These are phyloP conservation scores for Theileria annulata DNA, from an alignment of 169 alveolate species.

Conservation along the genomic window DNA sequence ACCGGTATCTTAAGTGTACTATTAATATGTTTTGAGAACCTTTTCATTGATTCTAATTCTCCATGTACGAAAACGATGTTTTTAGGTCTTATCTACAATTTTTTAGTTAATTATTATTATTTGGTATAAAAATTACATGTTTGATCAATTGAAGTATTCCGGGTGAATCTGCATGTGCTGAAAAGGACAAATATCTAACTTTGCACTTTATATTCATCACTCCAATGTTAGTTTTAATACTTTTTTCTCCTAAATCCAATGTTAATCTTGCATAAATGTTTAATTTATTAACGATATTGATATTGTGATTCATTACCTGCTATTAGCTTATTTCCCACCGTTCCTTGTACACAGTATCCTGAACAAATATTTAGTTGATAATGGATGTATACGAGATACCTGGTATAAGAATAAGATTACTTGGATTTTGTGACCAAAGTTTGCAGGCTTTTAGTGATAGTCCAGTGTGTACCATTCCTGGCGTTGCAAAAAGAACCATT, in stretches of 20 bases:
- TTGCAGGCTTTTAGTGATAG: slow-evolving; percentile 92
- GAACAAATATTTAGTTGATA: background rate
- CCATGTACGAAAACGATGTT: slow-evolving; percentile 96
- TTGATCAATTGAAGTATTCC: slow-evolving; percentile 91
- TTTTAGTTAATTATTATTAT: background rate
- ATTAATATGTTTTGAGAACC: slow-evolving; percentile 74
- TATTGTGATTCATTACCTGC: slow-evolving; percentile 20
- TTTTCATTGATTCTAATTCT: slow-evolving; percentile 95
- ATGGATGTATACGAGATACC: slow-evolving; percentile 69
- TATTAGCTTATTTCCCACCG: slow-evolving; percentile 93
- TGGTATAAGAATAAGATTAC: slow-evolving; percentile 94
- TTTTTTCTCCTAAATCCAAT: slow-evolving; percentile 41
- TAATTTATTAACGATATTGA: background rate
- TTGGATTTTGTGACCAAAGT: slow-evolving; percentile 93
- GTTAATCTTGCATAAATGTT: background rate
- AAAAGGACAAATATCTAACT: slow-evolving; percentile 93
- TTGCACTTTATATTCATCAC: slow-evolving; percentile 87
- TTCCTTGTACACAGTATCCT: slow-evolving; percentile 95
- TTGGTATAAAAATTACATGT: slow-evolving; percentile 70
- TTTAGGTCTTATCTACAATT: slow-evolving; percentile 83
- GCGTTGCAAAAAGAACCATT: slow-evolving; percentile 98
- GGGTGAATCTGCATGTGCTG: slow-evolving; percentile 98
- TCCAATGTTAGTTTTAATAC: slow-evolving; percentile 54
- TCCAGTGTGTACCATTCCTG: slow-evolving; percentile 99
- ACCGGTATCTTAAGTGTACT: slow-evolving; percentile 53